phyloP scores from a whole-genome alignment of 2,329 filamentous ascomycete genomes.

The Xylariales sp. region DNA sequence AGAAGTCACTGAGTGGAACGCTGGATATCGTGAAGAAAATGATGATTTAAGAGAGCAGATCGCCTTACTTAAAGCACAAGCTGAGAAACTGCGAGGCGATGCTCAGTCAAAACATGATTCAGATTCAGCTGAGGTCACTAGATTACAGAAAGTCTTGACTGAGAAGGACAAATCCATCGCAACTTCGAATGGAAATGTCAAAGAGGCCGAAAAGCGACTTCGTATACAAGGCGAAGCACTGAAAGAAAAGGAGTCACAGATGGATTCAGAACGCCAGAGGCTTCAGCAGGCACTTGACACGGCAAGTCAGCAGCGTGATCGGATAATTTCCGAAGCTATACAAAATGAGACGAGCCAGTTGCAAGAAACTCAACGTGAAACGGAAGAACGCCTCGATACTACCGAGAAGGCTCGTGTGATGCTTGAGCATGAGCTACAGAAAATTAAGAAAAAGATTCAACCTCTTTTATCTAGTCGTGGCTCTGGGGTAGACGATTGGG shows the following conservation, averaged over 20 bases:
- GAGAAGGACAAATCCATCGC: not conserved
- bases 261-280: not conserved
- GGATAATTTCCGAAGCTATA: not conserved
- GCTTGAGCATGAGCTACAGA: slow-evolving; percentile 2
- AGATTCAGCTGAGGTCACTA: not conserved
- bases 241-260: not conserved
- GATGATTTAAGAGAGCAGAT: not conserved
- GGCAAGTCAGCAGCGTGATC: not conserved
- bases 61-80: not conserved
- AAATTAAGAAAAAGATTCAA: slow-evolving; percentile 2
- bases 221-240: not conserved
- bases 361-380: not conserved
- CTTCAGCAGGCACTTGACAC: not conserved
- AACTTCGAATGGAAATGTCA: not conserved
- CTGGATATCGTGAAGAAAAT: not conserved
- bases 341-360: not conserved
- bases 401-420: not conserved
- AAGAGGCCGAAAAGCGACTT: not conserved
- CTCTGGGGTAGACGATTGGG: not conserved
- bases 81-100: not conserved
- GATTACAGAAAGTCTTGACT: not conserved
- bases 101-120: not conserved
- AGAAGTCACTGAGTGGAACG: not conserved
- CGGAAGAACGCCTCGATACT: not conserved
- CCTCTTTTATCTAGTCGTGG: slow-evolving; percentile 1